These are phyloP conservation scores for Mayamaea pseudoterrestris DNA, from an alignment of 108 stramenopile species.

Conservation along the genomic window DNA sequence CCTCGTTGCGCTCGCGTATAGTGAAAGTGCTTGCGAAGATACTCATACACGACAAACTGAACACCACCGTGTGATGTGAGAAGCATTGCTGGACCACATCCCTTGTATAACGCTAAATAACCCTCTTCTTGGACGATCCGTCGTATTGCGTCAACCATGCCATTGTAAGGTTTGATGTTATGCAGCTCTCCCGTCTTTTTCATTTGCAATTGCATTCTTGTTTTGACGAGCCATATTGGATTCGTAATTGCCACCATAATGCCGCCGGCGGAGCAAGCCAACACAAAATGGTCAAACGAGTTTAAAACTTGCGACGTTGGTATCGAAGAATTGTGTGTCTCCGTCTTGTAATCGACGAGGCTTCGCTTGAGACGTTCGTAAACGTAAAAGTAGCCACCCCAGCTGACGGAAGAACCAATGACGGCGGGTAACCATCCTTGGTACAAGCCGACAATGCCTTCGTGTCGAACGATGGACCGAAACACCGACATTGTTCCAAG, in stretches of 20 bases:
- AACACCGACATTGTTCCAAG: conserved; percentile 27
- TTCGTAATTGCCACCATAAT: conserved; percentile 92
- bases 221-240: conserved; percentile 98
- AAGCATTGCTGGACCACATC: conserved; percentile 85
- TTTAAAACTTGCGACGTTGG: conserved; percentile 16
- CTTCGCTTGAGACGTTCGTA: conserved; percentile 85
- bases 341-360: conserved; percentile 1
- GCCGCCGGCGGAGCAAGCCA: conserved; percentile 60
- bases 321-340: background rate
- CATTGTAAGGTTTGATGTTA: conserved; percentile 51
- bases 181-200: conserved; percentile 16
- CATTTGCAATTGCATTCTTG: conserved; percentile 93
- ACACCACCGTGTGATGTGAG: conserved; percentile 94
- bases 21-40: conserved; percentile 68
- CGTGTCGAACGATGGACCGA: conserved; percentile 38
- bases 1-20: conserved; percentile 12
- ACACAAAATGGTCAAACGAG: conserved; percentile 48
- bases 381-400: conserved; percentile 97
- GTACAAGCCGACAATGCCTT: conserved; percentile 3
- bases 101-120: conserved; percentile 84
- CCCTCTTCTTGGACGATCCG: conserved; percentile 92
- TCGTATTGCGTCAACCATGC: conserved; percentile 49
- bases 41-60: conserved; percentile 95
- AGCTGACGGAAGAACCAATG: conserved; percentile 81
- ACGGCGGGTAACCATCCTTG: conserved; percentile 83